phyloP scores from a whole-genome alignment of 176 grass and related monocot genomes.

The Saccharum spontaneum region DNA sequence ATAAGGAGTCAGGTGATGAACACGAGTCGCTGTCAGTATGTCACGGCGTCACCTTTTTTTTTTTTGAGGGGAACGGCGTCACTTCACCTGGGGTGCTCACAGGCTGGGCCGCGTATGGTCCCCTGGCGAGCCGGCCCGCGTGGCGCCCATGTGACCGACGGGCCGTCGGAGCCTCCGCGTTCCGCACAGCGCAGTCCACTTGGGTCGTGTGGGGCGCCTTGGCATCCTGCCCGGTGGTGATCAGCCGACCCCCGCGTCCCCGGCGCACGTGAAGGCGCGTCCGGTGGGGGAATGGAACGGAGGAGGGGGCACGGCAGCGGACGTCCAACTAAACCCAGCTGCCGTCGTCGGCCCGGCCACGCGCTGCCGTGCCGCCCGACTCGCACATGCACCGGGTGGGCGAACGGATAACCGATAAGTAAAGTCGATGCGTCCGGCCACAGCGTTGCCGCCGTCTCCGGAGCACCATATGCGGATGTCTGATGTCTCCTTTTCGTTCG shows the following conservation, averaged over 20 bases:
- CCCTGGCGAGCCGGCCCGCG: background rate
- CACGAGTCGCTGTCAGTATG: background rate
- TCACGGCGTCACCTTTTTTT: background rate
- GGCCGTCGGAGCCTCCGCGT: background rate
- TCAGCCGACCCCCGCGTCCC: constrained; percentile 5
- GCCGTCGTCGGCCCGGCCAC: background rate
- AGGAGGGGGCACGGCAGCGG: background rate
- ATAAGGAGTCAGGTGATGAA: no score
- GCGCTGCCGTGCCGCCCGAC: background rate
- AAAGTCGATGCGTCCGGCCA: no score
- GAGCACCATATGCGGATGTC: background rate
- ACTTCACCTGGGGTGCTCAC: background rate
- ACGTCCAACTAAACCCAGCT: constrained; percentile 1
- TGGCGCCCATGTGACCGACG: constrained; percentile 27
- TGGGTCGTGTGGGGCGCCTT: background rate
- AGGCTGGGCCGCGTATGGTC: constrained; percentile 25
- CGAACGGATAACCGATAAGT: background rate
- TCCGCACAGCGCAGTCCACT: background rate
- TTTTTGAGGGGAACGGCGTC: background rate
- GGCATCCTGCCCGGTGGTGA: background rate
- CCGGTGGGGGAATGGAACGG: constrained; percentile 12
- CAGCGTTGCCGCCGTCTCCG: background rate
- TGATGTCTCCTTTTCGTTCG: background rate
- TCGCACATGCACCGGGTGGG: background rate
- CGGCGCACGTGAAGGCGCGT: constrained; percentile 37